Evolutionary conservation across 371 early-diverging fungal genomes (phyloP), one percentile per base, ranked within the genome.

Genomic region (Mortierella sp.): DNA sequence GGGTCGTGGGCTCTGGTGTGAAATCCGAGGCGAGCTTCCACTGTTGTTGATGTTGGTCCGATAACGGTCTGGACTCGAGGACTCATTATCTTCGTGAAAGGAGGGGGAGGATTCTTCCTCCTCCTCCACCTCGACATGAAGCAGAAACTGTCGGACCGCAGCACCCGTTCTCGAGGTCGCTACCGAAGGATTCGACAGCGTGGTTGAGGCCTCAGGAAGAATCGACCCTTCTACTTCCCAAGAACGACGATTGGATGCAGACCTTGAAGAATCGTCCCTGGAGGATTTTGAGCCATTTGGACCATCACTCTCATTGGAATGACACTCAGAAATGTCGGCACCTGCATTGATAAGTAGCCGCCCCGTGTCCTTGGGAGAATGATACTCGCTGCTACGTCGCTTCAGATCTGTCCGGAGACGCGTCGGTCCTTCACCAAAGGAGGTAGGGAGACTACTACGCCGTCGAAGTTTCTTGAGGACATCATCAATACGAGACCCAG

Each of bases 361-460:
- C 37, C 37, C 37, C 9, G 62, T 16, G 16, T 62, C 66, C 46
- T 46, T 62, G 15, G 75, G 70, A 14, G 69, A 61, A 11, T 46
- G 62, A 21, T 71, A 46, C 3, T 60, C 76, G 37, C 71, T 71
- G 45, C 66, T 71, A 14, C 76, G 64, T 47, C 71, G 59, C 30
- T 60, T 62, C 19, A 60, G 53, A 9, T 63, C 53, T 14, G 62
- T 64, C n/a, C 62, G 3, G 9, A 56, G 18, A 7, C 57, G 48
- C 16, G 45, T 64, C 1, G 70, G 66, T 3, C 45, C 44, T 9
- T 64, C 64, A 19, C 62, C 59, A 60, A 76, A 65, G 7, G 75
- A 68, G 4, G 63, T 47, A 12, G 77, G 77, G 50, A 72, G 61
- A 28, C 72, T 72, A 51, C 77, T 76, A 47, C 77, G 68, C 30